Evolutionary conservation across 2,329 filamentous ascomycete genomes (phyloP).

Genomic region (Stagonosporopsis vannaccii): DNA sequence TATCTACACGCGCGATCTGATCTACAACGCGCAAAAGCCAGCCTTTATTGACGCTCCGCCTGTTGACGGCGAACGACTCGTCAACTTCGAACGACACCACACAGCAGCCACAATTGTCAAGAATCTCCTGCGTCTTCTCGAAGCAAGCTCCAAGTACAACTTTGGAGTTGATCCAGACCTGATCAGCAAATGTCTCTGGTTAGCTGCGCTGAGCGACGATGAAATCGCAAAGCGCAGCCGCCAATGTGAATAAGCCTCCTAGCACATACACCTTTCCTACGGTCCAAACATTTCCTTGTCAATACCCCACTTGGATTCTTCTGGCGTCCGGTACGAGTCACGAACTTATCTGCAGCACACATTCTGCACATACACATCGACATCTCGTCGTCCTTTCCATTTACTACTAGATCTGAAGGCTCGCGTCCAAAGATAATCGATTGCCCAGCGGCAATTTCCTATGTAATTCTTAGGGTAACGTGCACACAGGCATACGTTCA

Average conservation of each 20-base stretch:
- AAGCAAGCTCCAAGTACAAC: conserved; percentile 76
- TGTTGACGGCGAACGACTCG: conserved; percentile 65
- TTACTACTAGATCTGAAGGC: conserved; percentile 40
- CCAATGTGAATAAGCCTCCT: conserved; percentile 37
- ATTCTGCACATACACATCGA: conserved; percentile 23
- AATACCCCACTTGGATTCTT: conserved; percentile 29
- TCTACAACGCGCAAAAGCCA: conserved; percentile 81
- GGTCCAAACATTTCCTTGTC: conserved; percentile 24
- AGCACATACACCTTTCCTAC: conserved; percentile 15
- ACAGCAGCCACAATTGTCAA: conserved; percentile 80
- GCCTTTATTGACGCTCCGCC: conserved; percentile 75
- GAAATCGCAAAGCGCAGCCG: conserved; percentile 63
- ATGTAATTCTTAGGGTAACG: not conserved
- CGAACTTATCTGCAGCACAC: conserved; percentile 29
- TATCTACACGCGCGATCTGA: conserved; percentile 80
- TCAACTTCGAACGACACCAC: conserved; percentile 85
- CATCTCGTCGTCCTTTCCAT: conserved; percentile 5
- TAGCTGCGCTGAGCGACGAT: conserved; percentile 77
- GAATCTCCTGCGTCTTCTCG: conserved; percentile 77
- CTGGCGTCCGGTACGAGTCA: conserved; percentile 35
- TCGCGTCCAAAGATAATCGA: conserved; percentile 30
- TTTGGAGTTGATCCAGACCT: conserved; percentile 79
- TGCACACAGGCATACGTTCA: conserved; percentile 1
- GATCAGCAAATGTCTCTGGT: conserved; percentile 84
- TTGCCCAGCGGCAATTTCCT: conserved; percentile 8